Evolutionary conservation across 163 green algal genomes (phyloP), one percentile per base, ranked within the genome.

Genomic region (Chloromonas sp.): DNA sequence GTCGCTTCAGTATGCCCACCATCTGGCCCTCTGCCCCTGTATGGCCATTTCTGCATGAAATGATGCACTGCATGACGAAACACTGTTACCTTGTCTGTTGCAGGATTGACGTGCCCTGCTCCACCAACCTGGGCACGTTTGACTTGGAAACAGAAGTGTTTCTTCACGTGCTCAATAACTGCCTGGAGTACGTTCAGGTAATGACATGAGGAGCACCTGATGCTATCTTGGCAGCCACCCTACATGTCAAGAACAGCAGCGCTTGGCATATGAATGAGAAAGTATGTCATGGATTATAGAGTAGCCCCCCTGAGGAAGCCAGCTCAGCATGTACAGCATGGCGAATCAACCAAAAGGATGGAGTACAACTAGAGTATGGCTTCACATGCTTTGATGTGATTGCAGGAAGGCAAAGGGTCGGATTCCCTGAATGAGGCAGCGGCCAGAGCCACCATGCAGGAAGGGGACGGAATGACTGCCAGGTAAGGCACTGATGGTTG

Each of bases 101-200:
- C 80, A 94, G 91, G 83, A 82, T 94, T 79, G 89, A 87, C 8
- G 86, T 94, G 14, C 83, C 83, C 60, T 97, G 93, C 91, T 91
- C 90, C 58, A 74, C 82, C 70, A 92, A 92, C 81, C 88, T 95
- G 3, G 60, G 84, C 36, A 95, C 91, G 14, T 87, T 89, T 82
- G 95, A 97, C 84, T 88, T 98, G 76, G 94, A 98, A 83, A 88
- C 92, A 0, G 95, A 98, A 84, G 89, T 98, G 3, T 96, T 97
- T 84, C 85, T 97, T 83, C 89, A 95, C 85, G 78, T 96, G 13
- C 84, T 96, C 60, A 61, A 91, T 36, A 83, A 93, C 71, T 92
- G 85, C 62, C 60, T 86, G 58, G 89, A 94, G 58, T 91, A 91
- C 81, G 88, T 93, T 14, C 80, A 89, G 57, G 80, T 86, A 76